Percentiles rank a stretch among this genome's conserved stretches.
These are phyloP conservation scores for Phytophthora rubi DNA, from an alignment of 352 stramenopile species.

Conservation along the genomic window DNA sequence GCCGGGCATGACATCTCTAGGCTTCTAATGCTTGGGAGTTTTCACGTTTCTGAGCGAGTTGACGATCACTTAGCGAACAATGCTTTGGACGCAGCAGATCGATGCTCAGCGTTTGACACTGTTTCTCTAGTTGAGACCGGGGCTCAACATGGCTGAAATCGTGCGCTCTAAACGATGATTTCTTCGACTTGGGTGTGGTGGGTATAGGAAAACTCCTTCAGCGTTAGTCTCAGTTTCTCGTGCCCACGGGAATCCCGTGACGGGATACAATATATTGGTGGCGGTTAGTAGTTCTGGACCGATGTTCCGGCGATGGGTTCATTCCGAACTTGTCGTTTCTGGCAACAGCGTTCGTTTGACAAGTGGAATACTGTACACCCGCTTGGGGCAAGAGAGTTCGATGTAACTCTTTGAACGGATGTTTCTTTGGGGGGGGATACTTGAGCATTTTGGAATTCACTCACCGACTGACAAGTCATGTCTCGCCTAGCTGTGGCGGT, in stretches of 20 bases:
- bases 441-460: too few relatives aligned
- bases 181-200: background rate
- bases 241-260: background rate
- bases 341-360: too few relatives aligned
- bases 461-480: too few relatives aligned
- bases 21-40: background rate
- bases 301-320: too few relatives aligned
- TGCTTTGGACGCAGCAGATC: background rate
- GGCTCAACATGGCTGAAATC: background rate
- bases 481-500: too few relatives aligned
- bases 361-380: too few relatives aligned
- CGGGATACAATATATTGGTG: too few relatives aligned
- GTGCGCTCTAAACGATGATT: background rate
- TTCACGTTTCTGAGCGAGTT: background rate
- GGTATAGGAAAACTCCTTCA: background rate
- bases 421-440: too few relatives aligned
- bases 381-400: too few relatives aligned
- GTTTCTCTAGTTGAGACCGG: background rate
- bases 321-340: too few relatives aligned
- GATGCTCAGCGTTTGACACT: slow-evolving; percentile 1
- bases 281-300: too few relatives aligned
- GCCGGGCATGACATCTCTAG: background rate
- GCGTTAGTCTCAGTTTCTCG: background rate
- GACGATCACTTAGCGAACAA: background rate
- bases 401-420: too few relatives aligned